Percentiles rank a stretch among this genome's conserved stretches.
These are phyloP conservation scores for Anethum foeniculum DNA, from an alignment of 140 eudicot species.

Conservation along the genomic window DNA sequence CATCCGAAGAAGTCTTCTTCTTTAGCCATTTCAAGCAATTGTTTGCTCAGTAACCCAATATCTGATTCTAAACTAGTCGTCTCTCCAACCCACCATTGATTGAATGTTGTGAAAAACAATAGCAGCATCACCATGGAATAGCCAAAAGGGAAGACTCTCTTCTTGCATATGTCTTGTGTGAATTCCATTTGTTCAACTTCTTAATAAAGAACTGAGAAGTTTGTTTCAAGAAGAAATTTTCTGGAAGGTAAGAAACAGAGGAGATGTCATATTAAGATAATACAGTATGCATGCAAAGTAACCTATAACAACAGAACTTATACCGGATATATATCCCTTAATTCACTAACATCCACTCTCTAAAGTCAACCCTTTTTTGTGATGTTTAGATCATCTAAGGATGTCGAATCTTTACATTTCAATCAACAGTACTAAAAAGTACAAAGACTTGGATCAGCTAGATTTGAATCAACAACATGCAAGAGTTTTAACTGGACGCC, in stretches of 20 bases:
- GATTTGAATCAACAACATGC: not conserved
- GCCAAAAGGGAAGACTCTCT: not conserved
- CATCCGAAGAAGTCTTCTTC: slow-evolving; percentile 26
- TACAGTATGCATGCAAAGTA: not conserved
- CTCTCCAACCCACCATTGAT: not conserved
- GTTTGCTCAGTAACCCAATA: slow-evolving; percentile 13
- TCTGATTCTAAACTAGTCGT: not conserved
- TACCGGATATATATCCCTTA: not conserved
- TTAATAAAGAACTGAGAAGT: not conserved
- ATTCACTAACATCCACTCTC: not conserved
- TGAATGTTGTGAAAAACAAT: not conserved
- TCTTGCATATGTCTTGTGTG: not conserved
- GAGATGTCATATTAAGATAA: not conserved
- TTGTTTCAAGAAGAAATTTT: not conserved
- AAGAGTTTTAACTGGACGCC: not conserved
- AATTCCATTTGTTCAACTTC: not conserved
- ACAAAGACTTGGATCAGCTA: not conserved
- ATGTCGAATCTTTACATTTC: not conserved
- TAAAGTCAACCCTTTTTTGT: not conserved
- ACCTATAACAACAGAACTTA: not conserved
- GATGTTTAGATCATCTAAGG: not conserved
- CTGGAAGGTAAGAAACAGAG: not conserved
- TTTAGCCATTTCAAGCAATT: slow-evolving; percentile 21
- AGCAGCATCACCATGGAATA: not conserved
- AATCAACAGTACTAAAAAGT: not conserved